phyloP scores from a whole-genome alignment of 192 early-diverging fungal species.

The Geranomyces michiganensis region DNA sequence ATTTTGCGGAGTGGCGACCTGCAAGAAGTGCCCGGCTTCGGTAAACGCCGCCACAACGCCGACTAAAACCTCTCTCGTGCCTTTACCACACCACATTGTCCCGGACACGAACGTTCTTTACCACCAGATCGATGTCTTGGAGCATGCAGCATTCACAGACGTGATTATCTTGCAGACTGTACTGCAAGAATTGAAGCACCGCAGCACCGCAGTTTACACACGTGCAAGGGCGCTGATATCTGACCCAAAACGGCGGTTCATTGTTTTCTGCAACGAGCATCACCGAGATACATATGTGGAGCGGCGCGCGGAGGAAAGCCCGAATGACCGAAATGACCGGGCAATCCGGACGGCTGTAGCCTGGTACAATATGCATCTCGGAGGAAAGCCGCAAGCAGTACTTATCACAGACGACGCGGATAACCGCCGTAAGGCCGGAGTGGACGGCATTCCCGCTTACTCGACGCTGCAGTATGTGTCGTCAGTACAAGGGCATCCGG shows the following conservation, averaged over 20 bases:
- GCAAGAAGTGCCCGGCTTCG: conserved; percentile 40
- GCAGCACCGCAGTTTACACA: conserved; percentile 78
- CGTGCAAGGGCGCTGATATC: conserved; percentile 73
- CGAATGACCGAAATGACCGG: conserved; percentile 95
- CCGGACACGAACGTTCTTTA: conserved; percentile 95
- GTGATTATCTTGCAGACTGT: conserved; percentile 95
- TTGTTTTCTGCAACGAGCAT: conserved; percentile 96
- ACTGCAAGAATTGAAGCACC: conserved; percentile 85
- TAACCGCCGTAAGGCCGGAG: conserved; percentile 72
- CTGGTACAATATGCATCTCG: conserved; percentile 84
- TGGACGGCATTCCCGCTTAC: conserved; percentile 66
- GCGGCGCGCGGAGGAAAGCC: conserved; percentile 74
- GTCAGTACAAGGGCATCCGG: conserved; percentile 71
- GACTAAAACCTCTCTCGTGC: conserved; percentile 47
- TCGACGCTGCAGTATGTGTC: conserved; percentile 77
- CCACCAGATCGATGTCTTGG: conserved; percentile 85
- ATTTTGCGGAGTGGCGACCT: conserved; percentile 71
- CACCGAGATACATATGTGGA: conserved; percentile 89
- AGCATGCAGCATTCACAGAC: conserved; percentile 82
- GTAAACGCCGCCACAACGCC: conserved; percentile 48
- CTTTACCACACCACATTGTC: conserved; percentile 73
- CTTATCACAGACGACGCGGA: conserved; percentile 89
- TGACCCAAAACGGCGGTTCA: conserved; percentile 78
- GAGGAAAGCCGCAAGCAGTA: conserved; percentile 36
- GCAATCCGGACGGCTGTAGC: conserved; percentile 83